Base-by-base conservation (phyloP, 345 rosid genomes). In the Syzygium jambos region DNA sequence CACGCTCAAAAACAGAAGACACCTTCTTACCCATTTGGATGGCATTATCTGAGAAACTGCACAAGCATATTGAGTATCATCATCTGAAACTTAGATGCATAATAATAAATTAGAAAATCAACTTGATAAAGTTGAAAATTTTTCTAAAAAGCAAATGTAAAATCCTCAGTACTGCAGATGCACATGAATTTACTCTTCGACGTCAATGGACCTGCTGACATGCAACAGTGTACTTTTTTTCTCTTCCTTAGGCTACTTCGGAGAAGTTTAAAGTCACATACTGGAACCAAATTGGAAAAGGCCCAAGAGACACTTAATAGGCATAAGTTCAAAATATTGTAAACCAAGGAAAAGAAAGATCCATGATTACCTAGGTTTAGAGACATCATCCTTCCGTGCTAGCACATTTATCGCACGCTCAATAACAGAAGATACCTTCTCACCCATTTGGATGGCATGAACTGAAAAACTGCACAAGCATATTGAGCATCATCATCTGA, bases 21-120 rank as follows among this genome's bases (percentile, higher is more conserved):
- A 95, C 98, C 91, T 95, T 95, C 92, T 94, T 97, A 84, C 95
- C 96, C 98, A 96, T 95, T 91, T 94, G 95, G 87, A 98, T 94
- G 85, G 96, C 97, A 93, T 96, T 96, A 88, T 96, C 98, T 87
- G 99, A 96, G 84, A 93, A 95, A 91, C 98, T 98, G 93, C 90
- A 92, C 17, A 91, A 89, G 27, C 19, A 73, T 38, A 73, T 34
- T 43, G 51, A 86, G 83, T 87, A 87, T 87, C 86, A 84, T 86
- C 52, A 85, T 59, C 25, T 78, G 55, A 86, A 43, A 59, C 87
- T 21, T 46, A 23, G 53, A 10, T 65, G 22, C 43, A 87, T 85
- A 77, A 63, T 53, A 65, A n/a, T 49, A 21, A 49, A 54, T 55
- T 51, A 49, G 86, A 43, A 34, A 84, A 84, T 84, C 59, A 52